Conservation (phyloP, 352 stramenopile species). For the Phytophthora idaei region DNA sequence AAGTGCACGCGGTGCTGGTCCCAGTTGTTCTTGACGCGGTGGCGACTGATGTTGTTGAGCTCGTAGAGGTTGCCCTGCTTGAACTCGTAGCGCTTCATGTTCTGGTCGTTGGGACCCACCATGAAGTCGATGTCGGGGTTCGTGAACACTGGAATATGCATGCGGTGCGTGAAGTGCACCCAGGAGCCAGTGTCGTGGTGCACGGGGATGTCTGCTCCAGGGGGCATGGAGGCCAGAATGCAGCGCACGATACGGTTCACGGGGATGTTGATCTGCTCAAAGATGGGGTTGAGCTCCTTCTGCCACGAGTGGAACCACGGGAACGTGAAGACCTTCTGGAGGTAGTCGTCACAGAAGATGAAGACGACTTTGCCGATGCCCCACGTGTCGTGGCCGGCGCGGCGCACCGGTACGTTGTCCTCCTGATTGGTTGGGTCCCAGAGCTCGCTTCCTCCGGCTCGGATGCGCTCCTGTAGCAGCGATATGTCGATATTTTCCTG, state of each 20-base stretch:
- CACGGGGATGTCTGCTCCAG: slow-evolving; percentile 94
- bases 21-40: slow-evolving; percentile 94
- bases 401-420: slow-evolving; percentile 92
- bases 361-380: slow-evolving; percentile 98
- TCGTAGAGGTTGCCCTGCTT: slow-evolving; percentile 96
- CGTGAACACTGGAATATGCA: slow-evolving; percentile 97
- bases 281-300: slow-evolving; percentile 81
- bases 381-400: slow-evolving; percentile 97
- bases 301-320: slow-evolving; percentile 93
- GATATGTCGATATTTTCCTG: slow-evolving; percentile 73
- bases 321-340: slow-evolving; percentile 94
- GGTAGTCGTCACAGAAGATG: slow-evolving; percentile 99
- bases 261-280: slow-evolving; percentile 89
- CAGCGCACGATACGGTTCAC: slow-evolving; percentile 91
- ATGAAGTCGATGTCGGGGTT: slow-evolving; percentile 75
- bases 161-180: slow-evolving; percentile 95
- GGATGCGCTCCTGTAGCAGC: slow-evolving; percentile 63
- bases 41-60: slow-evolving; percentile 99
- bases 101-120: slow-evolving; percentile 83
- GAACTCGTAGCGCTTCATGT: slow-evolving; percentile 92
- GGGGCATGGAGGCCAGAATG: slow-evolving; percentile 95
- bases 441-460: slow-evolving; percentile 45
- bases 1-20: slow-evolving; percentile 94
- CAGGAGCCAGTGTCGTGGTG: slow-evolving; percentile 98
- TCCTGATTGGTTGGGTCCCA: slow-evolving; percentile 77